These are phyloP conservation scores for Ogataea trehalophila DNA, from an alignment of 805 yeast species.

Conservation along the genomic window DNA sequence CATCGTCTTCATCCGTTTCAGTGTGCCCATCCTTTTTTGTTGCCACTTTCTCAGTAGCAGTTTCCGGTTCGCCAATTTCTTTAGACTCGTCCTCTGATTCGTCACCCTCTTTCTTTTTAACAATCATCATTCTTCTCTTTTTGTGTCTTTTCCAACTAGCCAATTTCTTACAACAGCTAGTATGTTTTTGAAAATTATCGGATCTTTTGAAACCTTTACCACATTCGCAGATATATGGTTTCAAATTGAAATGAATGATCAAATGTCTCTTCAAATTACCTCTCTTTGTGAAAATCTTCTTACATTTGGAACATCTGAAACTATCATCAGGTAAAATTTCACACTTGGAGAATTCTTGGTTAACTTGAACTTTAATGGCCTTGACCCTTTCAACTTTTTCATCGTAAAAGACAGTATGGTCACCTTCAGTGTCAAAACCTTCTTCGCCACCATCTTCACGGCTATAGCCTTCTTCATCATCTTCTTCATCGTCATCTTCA, in stretches of 20 bases:
- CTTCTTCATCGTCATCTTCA: not conserved
- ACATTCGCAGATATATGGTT: slow-evolving; percentile 21
- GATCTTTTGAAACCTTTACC: slow-evolving; percentile 23
- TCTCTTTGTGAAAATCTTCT: slow-evolving; percentile 20
- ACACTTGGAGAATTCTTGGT: slow-evolving; percentile 18
- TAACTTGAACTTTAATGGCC: slow-evolving; percentile 14
- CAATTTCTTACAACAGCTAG: slow-evolving; percentile 14
- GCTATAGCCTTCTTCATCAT: not conserved
- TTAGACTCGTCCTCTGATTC: not conserved
- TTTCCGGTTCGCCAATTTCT: not conserved
- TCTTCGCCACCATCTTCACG: not conserved
- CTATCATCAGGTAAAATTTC: slow-evolving; percentile 14
- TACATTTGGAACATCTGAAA: slow-evolving; percentile 19
- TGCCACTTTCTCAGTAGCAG: no score
- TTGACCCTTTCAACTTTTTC: slow-evolving; percentile 1
- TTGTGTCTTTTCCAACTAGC: slow-evolving; percentile 1
- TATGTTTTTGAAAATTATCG: slow-evolving; percentile 22
- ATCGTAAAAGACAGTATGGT: no score
- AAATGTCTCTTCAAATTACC: slow-evolving; percentile 23
- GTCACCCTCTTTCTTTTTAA: not conserved
- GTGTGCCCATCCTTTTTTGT: no score
- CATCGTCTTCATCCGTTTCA: not conserved
- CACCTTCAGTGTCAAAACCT: not conserved
- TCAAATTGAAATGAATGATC: slow-evolving; percentile 21
- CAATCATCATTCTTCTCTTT: not conserved